Percentiles rank a stretch among this genome's conserved stretches.
phyloP scores from a whole-genome alignment of 2,329 filamentous ascomycete genomes.

The Penicillium sp. region DNA sequence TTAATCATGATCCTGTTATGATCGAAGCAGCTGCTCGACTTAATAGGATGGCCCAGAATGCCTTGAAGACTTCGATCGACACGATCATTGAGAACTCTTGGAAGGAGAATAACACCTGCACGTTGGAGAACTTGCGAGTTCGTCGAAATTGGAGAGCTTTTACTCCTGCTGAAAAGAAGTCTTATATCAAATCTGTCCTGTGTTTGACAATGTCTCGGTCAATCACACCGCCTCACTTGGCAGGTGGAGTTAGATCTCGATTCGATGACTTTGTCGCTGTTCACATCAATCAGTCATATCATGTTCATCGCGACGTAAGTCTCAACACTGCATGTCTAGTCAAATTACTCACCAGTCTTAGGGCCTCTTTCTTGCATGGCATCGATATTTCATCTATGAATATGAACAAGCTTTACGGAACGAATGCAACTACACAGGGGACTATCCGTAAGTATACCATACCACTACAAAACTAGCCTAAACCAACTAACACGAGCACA shows the following conservation, averaged over 20 bases:
- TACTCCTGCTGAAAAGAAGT: slow-evolving; percentile 33
- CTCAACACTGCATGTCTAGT: background rate
- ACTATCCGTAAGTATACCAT: slow-evolving; percentile 23
- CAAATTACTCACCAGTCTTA: background rate
- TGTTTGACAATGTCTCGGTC: slow-evolving; percentile 47
- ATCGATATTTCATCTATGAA: slow-evolving; percentile 35
- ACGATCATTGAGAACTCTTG: background rate
- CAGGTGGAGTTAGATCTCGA: slow-evolving; percentile 47
- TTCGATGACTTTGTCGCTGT: slow-evolving; percentile 55
- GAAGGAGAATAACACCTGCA: slow-evolving; percentile 2
- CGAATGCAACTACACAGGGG: slow-evolving; percentile 42
- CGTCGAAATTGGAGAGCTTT: slow-evolving; percentile 35
- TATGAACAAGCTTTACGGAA: slow-evolving; percentile 37
- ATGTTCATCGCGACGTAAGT: slow-evolving; percentile 43
- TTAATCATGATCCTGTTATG: background rate
- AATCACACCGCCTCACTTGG: slow-evolving; percentile 33
- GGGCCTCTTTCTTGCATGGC: slow-evolving; percentile 38
- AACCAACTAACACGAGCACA: slow-evolving; percentile 4
- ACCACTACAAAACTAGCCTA: background rate
- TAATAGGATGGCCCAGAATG: background rate
- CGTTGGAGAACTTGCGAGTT: slow-evolving; percentile 17
- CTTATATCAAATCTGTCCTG: slow-evolving; percentile 49
- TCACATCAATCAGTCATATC: slow-evolving; percentile 51
- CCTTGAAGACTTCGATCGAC: background rate
- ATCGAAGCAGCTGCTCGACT: background rate